Base-by-base conservation (phyloP, 2,329 filamentous ascomycete genomes). In the Coniella lustricola region DNA sequence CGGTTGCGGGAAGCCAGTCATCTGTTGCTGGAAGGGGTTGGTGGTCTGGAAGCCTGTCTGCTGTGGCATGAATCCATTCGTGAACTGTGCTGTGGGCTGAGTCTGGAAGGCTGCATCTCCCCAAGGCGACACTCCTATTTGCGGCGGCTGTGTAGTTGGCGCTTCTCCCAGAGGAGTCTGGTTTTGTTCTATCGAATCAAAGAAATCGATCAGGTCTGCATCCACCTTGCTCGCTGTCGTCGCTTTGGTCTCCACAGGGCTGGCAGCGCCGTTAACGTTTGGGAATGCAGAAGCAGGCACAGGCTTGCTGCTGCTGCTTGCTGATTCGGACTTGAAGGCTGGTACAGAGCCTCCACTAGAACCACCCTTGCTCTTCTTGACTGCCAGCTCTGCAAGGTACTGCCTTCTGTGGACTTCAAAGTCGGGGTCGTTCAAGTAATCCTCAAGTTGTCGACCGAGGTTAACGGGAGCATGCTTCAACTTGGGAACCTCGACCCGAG, bases 401-500 rank as follows among this genome's bases (percentile, higher is more conserved):
- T 98, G 93, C 57, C 90, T 77, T 53, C 93, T 79, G 59, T 97
- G 93, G 48, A 90, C 78, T 59, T 98, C 93, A 60, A 98, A 98
- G 64, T 98, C 93, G 3, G 89, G 83, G 60, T 98, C 93, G 54
- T 90, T 84, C 39, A 98, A 72, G 62, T 98, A 97, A 57, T 98
- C 93, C 64, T 97, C 90, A 21, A 98, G 76, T 48, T 95, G 89
- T 21, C 84, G 84, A 14, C 88, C 87, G 45, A 98, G 69, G 62
- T 93, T 95, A 1, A 94, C 90, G 1, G 93, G 94, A 5, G 93
- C 93, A 64, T 98, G 93, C 70, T 96, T 97, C 56, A 98, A 77
- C 70, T 95, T 96, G 9, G 93, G 93, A 7, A 98, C 94, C 61
- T 96, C 89, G 34, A 98, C 79, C 52, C 91, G 77, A 4, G 93